phyloP scores from a whole-genome alignment of 2,329 filamentous ascomycete species.

The Calonectria pseudoturangicola region DNA sequence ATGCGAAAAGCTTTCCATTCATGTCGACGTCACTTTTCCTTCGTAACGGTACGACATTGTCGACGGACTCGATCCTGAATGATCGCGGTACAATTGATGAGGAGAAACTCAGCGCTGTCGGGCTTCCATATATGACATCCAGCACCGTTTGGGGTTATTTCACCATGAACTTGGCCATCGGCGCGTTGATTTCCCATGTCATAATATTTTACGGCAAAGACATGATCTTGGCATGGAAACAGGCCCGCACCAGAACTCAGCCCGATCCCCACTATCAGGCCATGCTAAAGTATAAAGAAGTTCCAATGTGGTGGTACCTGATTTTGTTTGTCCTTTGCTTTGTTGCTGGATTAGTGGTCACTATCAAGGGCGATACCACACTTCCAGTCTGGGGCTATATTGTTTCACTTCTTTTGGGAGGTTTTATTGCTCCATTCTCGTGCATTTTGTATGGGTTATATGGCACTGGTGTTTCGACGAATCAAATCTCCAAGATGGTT shows the following conservation, averaged over 20 bases:
- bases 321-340: slow-evolving; percentile 9
- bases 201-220: slow-evolving; percentile 18
- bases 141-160: slow-evolving; percentile 18
- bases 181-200: slow-evolving; percentile 15
- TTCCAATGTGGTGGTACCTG: slow-evolving; percentile 15
- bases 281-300: slow-evolving; percentile 17
- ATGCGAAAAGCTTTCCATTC: slow-evolving; percentile 57
- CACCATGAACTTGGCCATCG: slow-evolving; percentile 15
- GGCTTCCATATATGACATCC: slow-evolving; percentile 6
- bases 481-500: slow-evolving; percentile 63
- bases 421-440: slow-evolving; percentile 11
- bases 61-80: slow-evolving; percentile 2
- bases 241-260: slow-evolving; percentile 7
- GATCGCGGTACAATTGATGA: slow-evolving; percentile 4
- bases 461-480: slow-evolving; percentile 47
- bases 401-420: slow-evolving; percentile 6
- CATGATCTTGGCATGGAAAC: slow-evolving; percentile 6
- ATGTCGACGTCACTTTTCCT: slow-evolving; percentile 56
- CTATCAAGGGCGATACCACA: slow-evolving; percentile 6
- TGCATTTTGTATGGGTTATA: slow-evolving; percentile 54
- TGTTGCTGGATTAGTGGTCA: slow-evolving; percentile 12
- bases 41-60: neutral
- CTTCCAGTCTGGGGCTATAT: slow-evolving; percentile 16
- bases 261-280: slow-evolving; percentile 3
- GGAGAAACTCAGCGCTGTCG: neutral